A percentile compares a stretch with the other conserved stretches of the same genome.
These are phyloP conservation scores for Lactarius hengduanensis DNA, from an alignment of 768 basidiomycete species.

Conservation along the genomic window DNA sequence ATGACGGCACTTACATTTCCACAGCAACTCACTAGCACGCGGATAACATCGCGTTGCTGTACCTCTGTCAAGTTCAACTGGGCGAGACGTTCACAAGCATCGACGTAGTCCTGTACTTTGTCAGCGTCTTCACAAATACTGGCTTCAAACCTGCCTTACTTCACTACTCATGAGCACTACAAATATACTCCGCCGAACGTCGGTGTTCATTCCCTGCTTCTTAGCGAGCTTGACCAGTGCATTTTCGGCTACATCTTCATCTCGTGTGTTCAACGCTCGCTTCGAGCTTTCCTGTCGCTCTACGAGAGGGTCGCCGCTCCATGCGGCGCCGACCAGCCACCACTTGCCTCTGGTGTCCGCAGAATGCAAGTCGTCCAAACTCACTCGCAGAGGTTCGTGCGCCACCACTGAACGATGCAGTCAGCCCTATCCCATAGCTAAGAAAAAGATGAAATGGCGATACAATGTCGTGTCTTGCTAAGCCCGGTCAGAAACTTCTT, in stretches of 20 bases:
- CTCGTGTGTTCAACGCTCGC: constrained; percentile 32
- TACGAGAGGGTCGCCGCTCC: constrained; percentile 87
- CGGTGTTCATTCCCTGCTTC: constrained; percentile 98
- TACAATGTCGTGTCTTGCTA: constrained; percentile 74
- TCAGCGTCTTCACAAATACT: constrained; percentile 2
- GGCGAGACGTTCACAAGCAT: constrained; percentile 87
- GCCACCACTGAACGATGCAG: constrained; percentile 57
- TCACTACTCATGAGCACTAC: constrained; percentile 95
- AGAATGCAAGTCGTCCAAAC: constrained; percentile 78
- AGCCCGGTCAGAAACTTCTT: constrained; percentile 82
- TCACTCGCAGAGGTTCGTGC: constrained; percentile 84
- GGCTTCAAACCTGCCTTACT: constrained; percentile 45
- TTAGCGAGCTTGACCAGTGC: constrained; percentile 75
- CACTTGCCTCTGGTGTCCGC: constrained; percentile 91
- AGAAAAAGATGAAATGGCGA: constrained; percentile 26
- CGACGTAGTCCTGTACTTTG: constrained; percentile 79
- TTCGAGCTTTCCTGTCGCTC: constrained; percentile 54
- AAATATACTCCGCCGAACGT: constrained; percentile 88
- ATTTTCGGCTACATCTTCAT: constrained; percentile 37
- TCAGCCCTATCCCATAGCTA: constrained; percentile 9
- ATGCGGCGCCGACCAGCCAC: constrained; percentile 98
- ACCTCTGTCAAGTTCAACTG: constrained; percentile 82
- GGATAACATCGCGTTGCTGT: constrained; percentile 93
- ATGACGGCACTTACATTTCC: constrained; percentile 64
- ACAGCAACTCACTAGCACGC: constrained; percentile 89